Evolutionary conservation across 805 yeast genomes (phyloP), one percentile per base, ranked within the genome.

Genomic region (Ogataea populi-albae): DNA sequence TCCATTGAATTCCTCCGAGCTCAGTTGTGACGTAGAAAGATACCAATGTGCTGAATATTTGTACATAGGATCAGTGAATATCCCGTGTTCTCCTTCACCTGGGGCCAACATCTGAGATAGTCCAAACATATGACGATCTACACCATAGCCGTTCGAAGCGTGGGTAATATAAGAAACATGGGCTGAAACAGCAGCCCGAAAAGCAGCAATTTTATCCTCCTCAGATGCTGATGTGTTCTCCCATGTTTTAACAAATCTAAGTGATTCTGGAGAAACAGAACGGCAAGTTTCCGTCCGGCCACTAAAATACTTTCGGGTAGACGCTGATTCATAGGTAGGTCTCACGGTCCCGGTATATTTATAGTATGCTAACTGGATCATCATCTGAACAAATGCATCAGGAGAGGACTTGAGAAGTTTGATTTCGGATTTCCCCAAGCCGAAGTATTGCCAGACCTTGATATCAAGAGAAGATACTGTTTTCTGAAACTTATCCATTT

Each of bases 251-350:
- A 84, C 94, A 62, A 88, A 85, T 22, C 67, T 66, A 31, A 74
- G 68, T 17, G 87, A 74, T 56, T 83, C 95, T 34, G 59, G 57
- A 6, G 95, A 79, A 8, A 86, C 96, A 4, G 87, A 67, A 54
- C 98, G 76, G 43, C 93, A 87, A 17, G 96, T 84, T 64, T 91
- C 98, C 6, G 98, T 91, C 61, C 98, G 78, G 37, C 98, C 98
- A 54, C 76, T 79, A 55, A 78, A 82, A 62, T 72, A 91, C 59
- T 78, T 81, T 62, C 98, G 79, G 2, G 97, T 91, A 15, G 98
- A 86, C 3, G 97, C 96, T 34, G 95, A 81, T 64, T 91, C 98
- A 64, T 91, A 91, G 9, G 97, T 91, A 45, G 97, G 96, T 55
- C 91, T 75, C 35, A 78, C 69, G 35, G 73, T 75, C 16, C 95